These are phyloP conservation scores for Basipetospora chlamydospora DNA, from an alignment of 2,329 filamentous ascomycete species.

Conservation along the genomic window DNA sequence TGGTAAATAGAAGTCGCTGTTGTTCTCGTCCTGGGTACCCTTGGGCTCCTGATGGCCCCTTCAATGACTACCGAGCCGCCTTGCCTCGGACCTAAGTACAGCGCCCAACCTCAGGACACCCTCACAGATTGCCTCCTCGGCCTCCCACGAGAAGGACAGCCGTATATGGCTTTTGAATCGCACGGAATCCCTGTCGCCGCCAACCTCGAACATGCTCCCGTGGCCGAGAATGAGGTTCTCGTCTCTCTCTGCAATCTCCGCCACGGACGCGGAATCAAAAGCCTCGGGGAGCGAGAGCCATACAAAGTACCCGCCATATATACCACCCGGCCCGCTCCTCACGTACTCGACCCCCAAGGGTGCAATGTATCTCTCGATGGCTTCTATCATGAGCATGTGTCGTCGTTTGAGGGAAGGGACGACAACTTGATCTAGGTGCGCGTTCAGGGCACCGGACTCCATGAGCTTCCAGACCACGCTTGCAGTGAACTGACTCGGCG, in stretches of 20 bases:
- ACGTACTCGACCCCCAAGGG: constrained; percentile 42
- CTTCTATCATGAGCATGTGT: constrained; percentile 36
- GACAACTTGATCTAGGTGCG: constrained; percentile 25
- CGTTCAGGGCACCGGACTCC: constrained; percentile 24
- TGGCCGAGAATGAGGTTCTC: constrained; percentile 54
- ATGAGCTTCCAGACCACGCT: constrained; percentile 36
- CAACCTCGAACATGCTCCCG: constrained; percentile 56
- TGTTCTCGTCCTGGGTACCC: no score
- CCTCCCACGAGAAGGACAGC: constrained; percentile 61
- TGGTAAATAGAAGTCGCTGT: no score
- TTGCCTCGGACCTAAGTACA: constrained; percentile 24
- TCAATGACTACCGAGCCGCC: no score
- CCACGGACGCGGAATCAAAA: constrained; percentile 38
- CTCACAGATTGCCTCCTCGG: constrained; percentile 48
- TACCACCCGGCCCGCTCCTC: constrained; percentile 22
- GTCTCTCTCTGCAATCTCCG: constrained; percentile 39
- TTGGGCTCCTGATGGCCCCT: no score
- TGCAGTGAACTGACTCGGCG: constrained; percentile 39
- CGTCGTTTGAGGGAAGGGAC: constrained; percentile 30
- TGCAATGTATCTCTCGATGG: constrained; percentile 43
- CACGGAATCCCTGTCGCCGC: constrained; percentile 35
- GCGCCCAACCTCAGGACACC: constrained; percentile 49
- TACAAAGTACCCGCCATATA: constrained; percentile 74
- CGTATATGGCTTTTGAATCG: constrained; percentile 47
- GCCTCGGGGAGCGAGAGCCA: constrained; percentile 53